Conservation (phyloP, 257 asterid genomes). For the Petunia axillaris region DNA sequence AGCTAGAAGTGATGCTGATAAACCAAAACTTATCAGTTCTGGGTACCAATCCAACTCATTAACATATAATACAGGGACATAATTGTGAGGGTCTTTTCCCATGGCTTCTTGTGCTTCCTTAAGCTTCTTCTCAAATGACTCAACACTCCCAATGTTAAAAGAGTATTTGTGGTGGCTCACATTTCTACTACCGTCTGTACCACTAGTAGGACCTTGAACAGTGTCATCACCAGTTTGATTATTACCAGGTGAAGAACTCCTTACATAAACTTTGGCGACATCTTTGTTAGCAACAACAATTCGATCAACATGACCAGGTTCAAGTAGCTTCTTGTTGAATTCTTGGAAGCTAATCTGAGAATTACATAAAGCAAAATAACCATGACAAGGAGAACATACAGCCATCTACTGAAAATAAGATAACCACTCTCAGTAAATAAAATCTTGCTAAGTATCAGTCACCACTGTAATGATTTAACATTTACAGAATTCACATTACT, state of each 20-base stretch:
- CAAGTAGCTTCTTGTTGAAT: constrained; percentile 84
- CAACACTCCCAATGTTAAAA: constrained; percentile 88
- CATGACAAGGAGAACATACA: too few species aligned
- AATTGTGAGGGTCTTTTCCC: constrained; percentile 75
- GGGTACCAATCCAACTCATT: constrained; percentile 68
- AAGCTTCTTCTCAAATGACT: constrained; percentile 83
- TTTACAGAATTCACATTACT: too few species aligned
- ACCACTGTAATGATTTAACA: too few species aligned
- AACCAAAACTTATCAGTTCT: constrained; percentile 70
- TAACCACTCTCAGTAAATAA: too few species aligned
- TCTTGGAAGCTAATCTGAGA: constrained; percentile 93
- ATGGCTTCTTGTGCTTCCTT: constrained; percentile 88
- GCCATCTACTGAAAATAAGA: too few species aligned
- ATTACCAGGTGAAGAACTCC: constrained; percentile 49
- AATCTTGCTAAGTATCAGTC: too few species aligned
- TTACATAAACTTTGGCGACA: constrained; percentile 76
- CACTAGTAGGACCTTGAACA: constrained; percentile 37
- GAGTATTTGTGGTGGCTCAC: constrained; percentile 58
- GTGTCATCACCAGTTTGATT: constrained; percentile 38
- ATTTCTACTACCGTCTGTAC: constrained; percentile 36
- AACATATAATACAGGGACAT: constrained; percentile 71
- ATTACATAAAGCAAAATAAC: background rate
- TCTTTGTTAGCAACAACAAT: constrained; percentile 71
- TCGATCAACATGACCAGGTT: constrained; percentile 85
- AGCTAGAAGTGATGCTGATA: constrained; percentile 58